A percentile compares a stretch with the other conserved stretches of the same genome.
Evolutionary conservation across 768 basidiomycete genomes (phyloP).

Genomic region (Clitopilus hobsonii): DNA sequence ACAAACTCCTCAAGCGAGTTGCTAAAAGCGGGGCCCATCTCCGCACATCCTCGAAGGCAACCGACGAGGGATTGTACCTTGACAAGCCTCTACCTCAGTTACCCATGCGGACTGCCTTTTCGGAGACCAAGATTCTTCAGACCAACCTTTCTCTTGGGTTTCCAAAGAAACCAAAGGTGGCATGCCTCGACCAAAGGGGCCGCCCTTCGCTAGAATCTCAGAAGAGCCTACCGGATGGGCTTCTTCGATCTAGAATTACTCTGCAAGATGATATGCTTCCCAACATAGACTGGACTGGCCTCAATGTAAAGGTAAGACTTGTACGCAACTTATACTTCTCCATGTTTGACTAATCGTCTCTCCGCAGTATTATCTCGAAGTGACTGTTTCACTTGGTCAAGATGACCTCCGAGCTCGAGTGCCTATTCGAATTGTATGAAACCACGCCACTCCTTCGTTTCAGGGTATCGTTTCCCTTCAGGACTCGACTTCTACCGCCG

Average conservation of each 20-base stretch:
- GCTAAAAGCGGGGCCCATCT: conserved; percentile 14
- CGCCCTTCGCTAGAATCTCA: conserved; percentile 45
- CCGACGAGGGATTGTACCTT: conserved; percentile 12
- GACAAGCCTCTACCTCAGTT: conserved; percentile 41
- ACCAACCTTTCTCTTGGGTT: conserved; percentile 62
- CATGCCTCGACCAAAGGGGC: conserved; percentile 26
- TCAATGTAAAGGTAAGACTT: conserved; percentile 58
- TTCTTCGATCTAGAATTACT: conserved; percentile 55
- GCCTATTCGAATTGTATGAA: conserved; percentile 53
- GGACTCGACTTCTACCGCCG: neutral
- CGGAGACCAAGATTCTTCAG: conserved; percentile 41
- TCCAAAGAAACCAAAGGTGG: conserved; percentile 59
- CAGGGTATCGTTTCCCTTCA: neutral
- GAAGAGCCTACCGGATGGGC: conserved; percentile 58
- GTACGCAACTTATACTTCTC: conserved; percentile 12
- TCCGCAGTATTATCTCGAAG: conserved; percentile 65
- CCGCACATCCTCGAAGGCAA: conserved; percentile 19
- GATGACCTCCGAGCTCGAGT: conserved; percentile 60
- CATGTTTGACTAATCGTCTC: conserved; percentile 8
- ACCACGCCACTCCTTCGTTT: neutral
- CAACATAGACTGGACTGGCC: conserved; percentile 59
- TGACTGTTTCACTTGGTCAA: conserved; percentile 61
- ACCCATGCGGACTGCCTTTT: conserved; percentile 31
- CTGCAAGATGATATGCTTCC: conserved; percentile 59
- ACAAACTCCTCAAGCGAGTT: conserved; percentile 31